Conservation (phyloP, 768 basidiomycete species). For the Lyophyllum decastes region DNA sequence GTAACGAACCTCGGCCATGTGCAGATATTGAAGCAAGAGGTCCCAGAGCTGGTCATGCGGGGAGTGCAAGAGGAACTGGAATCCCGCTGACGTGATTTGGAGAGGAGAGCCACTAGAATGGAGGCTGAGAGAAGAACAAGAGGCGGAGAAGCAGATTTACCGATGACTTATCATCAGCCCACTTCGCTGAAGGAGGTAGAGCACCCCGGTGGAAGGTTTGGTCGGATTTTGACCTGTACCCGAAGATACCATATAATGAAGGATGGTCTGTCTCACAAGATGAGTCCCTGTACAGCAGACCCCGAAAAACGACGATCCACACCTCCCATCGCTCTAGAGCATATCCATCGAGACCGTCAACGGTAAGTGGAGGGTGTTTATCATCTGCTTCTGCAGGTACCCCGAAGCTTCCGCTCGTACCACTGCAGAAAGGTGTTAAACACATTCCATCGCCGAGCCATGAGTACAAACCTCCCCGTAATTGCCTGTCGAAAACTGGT, state of each 20-base stretch:
- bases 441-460: background rate
- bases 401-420: slow-evolving; percentile 82
- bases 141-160: slow-evolving; percentile 38
- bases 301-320: slow-evolving; percentile 19
- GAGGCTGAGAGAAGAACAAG: slow-evolving; percentile 13
- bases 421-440: slow-evolving; percentile 40
- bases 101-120: slow-evolving; percentile 51
- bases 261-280: slow-evolving; percentile 68
- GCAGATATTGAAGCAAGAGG: slow-evolving; percentile 85
- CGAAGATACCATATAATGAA: slow-evolving; percentile 98
- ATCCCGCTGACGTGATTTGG: slow-evolving; percentile 91
- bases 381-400: slow-evolving; percentile 69
- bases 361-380: slow-evolving; percentile 51
- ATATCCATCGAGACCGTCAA: slow-evolving; percentile 73
- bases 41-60: slow-evolving; percentile 97
- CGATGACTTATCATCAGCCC: slow-evolving; percentile 79
- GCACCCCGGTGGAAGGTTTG: slow-evolving; percentile 80
- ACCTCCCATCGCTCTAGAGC: slow-evolving; percentile 94
- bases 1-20: slow-evolving; percentile 72
- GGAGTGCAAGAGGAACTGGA: slow-evolving; percentile 94
- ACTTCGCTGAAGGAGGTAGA: slow-evolving; percentile 80
- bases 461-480: slow-evolving; percentile 72
- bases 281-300: slow-evolving; percentile 1
- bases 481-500: slow-evolving; percentile 79
- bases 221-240: slow-evolving; percentile 74